Conservation (phyloP, 495 filamentous ascomycete genomes). For the Neurospora sp. region DNA sequence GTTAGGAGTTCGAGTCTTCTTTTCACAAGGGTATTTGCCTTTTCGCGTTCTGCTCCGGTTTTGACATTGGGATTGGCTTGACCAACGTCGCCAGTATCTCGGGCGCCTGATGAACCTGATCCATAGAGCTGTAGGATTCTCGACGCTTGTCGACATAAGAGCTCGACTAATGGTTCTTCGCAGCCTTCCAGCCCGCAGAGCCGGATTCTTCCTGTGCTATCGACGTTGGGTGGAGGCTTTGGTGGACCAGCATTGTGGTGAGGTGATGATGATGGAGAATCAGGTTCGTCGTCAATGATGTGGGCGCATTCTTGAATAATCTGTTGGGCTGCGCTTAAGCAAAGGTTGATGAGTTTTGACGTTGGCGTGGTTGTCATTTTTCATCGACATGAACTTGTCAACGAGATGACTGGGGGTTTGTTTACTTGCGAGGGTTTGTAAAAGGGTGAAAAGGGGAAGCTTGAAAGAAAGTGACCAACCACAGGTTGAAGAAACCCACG, state of each 20-base stretch:
- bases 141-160: constrained; percentile 27
- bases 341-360: not conserved
- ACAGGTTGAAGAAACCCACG: not conserved
- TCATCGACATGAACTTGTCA: not conserved
- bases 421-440: not conserved
- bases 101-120: not conserved
- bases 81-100: not conserved
- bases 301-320: constrained; percentile 22
- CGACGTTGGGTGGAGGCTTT: not conserved
- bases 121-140: constrained; percentile 13
- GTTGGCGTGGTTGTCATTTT: not conserved
- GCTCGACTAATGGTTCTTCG: constrained; percentile 24
- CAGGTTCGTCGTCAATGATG: constrained; percentile 1
- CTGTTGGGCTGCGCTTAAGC: constrained; percentile 9
- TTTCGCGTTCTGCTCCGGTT: not conserved
- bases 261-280: not conserved
- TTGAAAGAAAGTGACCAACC: not conserved
- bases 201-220: not conserved
- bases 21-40: constrained; percentile 6
- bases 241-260: not conserved
- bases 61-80: not conserved
- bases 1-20: constrained; percentile 35
- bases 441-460: not conserved
- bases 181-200: constrained; percentile 18
- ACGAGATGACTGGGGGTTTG: not conserved